Conservation (phyloP, 331 rosid genomes). For the Malus hybrid region DNA sequence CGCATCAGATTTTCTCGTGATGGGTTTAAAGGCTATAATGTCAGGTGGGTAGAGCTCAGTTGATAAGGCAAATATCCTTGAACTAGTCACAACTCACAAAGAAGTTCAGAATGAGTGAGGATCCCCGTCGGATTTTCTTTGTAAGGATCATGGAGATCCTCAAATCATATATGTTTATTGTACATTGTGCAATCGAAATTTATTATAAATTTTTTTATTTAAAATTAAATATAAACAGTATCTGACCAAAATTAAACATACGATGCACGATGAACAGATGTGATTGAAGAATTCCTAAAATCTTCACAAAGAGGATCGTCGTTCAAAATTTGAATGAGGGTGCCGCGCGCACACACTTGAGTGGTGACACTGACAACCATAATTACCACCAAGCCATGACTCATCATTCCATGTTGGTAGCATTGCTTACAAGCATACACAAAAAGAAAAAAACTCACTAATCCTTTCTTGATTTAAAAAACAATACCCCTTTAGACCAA, state of each 20-base stretch:
- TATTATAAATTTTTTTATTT: no score
- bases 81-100: neutral
- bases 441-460: neutral
- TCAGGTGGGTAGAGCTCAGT: neutral
- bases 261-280: accelerated
- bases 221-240: no score
- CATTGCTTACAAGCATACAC: neutral
- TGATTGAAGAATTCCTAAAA: accelerated
- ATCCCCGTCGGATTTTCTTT: no score
- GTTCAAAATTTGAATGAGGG: neutral
- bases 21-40: neutral
- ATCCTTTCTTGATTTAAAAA: neutral
- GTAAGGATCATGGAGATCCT: accelerated
- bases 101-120: no score
- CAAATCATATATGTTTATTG: accelerated
- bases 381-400: neutral
- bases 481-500: neutral
- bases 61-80: neutral
- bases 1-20: neutral
- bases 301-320: no score
- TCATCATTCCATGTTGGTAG: neutral
- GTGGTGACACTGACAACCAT: neutral
- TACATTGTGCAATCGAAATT: no score
- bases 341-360: neutral
- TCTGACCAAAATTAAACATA: accelerated